These are phyloP conservation scores for Apiotrichum gamsii DNA, from an alignment of 1,284 basidiomycete species.

Conservation along the genomic window DNA sequence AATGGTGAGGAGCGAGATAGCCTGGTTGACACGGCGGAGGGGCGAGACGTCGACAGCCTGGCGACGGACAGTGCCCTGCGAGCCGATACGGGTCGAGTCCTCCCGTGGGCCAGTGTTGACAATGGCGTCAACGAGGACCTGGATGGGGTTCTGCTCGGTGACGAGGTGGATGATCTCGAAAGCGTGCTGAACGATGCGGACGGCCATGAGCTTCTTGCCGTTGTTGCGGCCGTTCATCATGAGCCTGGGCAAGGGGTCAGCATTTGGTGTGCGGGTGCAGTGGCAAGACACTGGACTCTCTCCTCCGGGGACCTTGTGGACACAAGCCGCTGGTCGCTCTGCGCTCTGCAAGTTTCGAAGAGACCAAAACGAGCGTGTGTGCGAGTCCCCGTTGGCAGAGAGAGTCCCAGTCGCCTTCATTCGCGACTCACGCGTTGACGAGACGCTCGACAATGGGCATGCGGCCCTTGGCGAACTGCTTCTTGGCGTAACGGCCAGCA, in stretches of 20 bases:
- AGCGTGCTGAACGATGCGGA: slow-evolving; percentile 98
- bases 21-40: slow-evolving; percentile 96
- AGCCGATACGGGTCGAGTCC: slow-evolving; percentile 99
- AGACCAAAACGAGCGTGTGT: no score
- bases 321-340: neutral
- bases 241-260: slow-evolving; percentile 54
- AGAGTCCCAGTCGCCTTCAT: no score
- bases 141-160: slow-evolving; percentile 99
- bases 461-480: slow-evolving; percentile 99
- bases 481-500: slow-evolving; percentile 97
- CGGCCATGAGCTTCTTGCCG: slow-evolving; percentile 98
- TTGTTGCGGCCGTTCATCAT: slow-evolving; percentile 99
- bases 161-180: slow-evolving; percentile 99
- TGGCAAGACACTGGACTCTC: no score
- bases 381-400: no score
- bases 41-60: slow-evolving; percentile 99
- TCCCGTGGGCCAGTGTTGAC: slow-evolving; percentile 99
- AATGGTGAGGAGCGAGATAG: slow-evolving; percentile 88
- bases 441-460: slow-evolving; percentile 99
- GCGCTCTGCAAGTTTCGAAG: no score
- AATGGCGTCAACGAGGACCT: slow-evolving; percentile 93
- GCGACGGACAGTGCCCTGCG: slow-evolving; percentile 98
- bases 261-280: neutral
- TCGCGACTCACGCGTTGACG: slow-evolving; percentile 75
- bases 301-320: neutral